phyloP scores from a whole-genome alignment of 148 eudicot genomes.

The Fallopia convolvulus region DNA sequence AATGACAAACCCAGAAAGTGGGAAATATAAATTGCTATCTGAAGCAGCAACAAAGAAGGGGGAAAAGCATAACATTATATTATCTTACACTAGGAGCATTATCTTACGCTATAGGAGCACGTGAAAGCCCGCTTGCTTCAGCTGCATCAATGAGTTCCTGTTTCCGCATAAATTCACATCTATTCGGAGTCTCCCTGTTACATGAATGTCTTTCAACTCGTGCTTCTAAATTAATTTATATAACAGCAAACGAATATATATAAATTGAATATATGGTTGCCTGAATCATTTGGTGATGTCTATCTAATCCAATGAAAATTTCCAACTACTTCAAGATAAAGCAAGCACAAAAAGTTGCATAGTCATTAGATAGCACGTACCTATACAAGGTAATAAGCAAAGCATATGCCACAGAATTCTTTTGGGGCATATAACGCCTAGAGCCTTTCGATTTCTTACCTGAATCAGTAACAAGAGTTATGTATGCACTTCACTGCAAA shows the following conservation, averaged over 20 bases:
- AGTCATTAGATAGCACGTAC: constrained; percentile 22
- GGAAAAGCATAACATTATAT: background rate
- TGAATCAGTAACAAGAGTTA: constrained; percentile 18
- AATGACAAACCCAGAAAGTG: background rate
- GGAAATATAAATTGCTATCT: background rate
- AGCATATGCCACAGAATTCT: constrained; percentile 86
- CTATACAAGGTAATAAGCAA: constrained; percentile 69
- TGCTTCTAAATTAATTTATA: constrained; percentile 1
- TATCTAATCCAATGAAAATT: background rate
- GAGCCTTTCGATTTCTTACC: constrained; percentile 45
- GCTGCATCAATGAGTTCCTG: constrained; percentile 90
- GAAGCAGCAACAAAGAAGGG: background rate
- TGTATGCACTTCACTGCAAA: background rate
- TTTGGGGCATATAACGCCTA: constrained; percentile 70
- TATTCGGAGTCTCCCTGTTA: constrained; percentile 44
- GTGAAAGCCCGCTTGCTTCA: constrained; percentile 94
- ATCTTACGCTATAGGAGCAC: constrained; percentile 69
- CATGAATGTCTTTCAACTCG: background rate
- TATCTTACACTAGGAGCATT: background rate
- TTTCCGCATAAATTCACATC: constrained; percentile 63
- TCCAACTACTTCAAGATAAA: background rate
- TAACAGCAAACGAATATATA: background rate
- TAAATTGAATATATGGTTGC: background rate
- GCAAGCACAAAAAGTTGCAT: background rate
- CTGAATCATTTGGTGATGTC: background rate